phyloP scores from a whole-genome alignment of 2,329 filamentous ascomycete species.

The Colletotrichum tropicale region DNA sequence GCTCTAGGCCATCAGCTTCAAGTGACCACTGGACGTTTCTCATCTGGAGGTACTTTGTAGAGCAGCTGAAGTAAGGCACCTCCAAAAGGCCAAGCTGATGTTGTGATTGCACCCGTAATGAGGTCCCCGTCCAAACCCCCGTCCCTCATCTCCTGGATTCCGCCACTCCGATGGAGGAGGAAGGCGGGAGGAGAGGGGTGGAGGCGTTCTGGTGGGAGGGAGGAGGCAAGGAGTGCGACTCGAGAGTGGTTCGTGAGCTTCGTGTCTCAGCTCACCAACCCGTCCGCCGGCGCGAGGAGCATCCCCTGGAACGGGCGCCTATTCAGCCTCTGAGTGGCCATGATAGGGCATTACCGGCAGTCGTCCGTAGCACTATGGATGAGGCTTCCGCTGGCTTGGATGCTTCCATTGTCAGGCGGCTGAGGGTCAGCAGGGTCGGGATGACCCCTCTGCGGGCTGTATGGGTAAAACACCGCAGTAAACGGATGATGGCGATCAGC shows the following conservation, averaged over 20 bases:
- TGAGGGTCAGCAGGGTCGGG: neutral
- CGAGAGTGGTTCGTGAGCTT: neutral
- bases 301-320: neutral
- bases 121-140: neutral
- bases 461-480: neutral
- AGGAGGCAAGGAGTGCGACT: neutral
- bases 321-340: neutral
- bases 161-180: constrained; percentile 13
- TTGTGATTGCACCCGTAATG: constrained; percentile 7
- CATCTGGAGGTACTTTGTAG: neutral
- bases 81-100: neutral
- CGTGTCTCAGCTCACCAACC: neutral
- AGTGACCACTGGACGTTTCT: neutral
- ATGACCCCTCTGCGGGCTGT: neutral
- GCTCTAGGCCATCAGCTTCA: neutral
- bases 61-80: neutral
- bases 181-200: neutral
- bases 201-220: neutral
- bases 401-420: neutral
- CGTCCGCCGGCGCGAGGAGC: neutral
- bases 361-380: neutral
- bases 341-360: neutral
- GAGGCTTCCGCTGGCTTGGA: neutral
- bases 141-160: constrained; percentile 8
- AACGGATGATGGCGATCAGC: constrained; percentile 9